Conservation (phyloP, 176 grass and related monocot genomes). For the Cocos nucifera region DNA sequence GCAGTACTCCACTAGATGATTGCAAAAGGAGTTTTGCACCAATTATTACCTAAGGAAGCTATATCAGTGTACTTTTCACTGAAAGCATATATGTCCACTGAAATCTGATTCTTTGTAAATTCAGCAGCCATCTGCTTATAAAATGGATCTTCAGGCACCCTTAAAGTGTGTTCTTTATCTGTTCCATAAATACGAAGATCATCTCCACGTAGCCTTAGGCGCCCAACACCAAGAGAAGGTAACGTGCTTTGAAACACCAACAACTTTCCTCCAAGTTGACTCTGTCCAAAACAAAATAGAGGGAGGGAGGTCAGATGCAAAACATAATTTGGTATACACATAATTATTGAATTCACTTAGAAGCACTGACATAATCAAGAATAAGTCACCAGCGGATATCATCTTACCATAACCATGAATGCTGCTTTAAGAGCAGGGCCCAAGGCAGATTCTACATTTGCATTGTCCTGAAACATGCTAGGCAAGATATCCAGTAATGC, state of each 20-base stretch:
- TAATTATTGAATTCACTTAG: no score
- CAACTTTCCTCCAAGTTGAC: constrained; percentile 88
- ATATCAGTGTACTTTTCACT: constrained; percentile 81
- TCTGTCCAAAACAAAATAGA: constrained; percentile 30
- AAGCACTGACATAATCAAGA: no score
- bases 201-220: constrained; percentile 81
- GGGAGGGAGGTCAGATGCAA: no score
- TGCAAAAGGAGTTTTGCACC: not conserved
- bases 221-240: constrained; percentile 80
- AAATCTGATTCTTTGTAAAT: constrained; percentile 86
- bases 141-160: constrained; percentile 82
- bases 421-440: constrained; percentile 87
- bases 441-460: constrained; percentile 88
- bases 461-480: constrained; percentile 81
- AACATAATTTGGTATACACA: no score
- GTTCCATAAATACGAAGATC: constrained; percentile 87
- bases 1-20: no score
- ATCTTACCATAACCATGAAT: constrained; percentile 94
- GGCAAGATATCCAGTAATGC: constrained; percentile 92
- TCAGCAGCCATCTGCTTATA: constrained; percentile 99
- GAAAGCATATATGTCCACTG: constrained; percentile 87
- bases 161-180: constrained; percentile 77
- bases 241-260: constrained; percentile 87
- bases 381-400: not conserved
- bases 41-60: constrained; percentile 74